Base-by-base conservation (phyloP, 306 rosid species). In the Prinsepia uniflora region DNA sequence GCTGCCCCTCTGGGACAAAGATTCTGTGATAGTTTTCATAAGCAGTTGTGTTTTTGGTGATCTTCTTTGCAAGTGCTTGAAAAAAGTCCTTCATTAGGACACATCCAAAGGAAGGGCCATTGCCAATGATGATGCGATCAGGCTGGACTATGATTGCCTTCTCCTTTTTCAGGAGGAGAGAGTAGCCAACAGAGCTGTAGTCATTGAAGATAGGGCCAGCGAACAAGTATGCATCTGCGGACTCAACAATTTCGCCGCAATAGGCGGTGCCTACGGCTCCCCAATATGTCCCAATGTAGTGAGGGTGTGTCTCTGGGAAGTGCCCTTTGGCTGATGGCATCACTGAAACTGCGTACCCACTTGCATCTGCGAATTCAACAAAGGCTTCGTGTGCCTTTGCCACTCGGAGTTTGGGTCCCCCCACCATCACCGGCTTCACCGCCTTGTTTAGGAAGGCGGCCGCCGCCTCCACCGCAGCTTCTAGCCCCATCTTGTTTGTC, bases 141-240 rank as follows among this genome's bases (percentile, higher is more conserved):
- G 84, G 88, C 67, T 84, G 76, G 50, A 81, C 82, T 55, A 84
- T 70, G 71, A 84, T 68, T 20, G 78, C 86, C 54, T 84, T 84
- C 65, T 84, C 86, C 63, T 76, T 81, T 22, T 70, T 76, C 12
- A 84, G 73, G 41, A 84, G 86, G 15, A 81, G 81, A 13, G 85
- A 84, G 60, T 84, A 84, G 10, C 82, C 88, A 6, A 81, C 85
- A 49, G 86, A 84, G 80, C 84, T 84, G 78, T 76, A 84, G 71
- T 76, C 88, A 42, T 78, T 84, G 60, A 84, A 81, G 42, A 73
- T 81, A 14, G 85, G 84, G 14, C 88, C 85, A 6, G 75, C 88
- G 18, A 81, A 81, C 49, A 81, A 4, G 70, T 84, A 84, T 55
- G 82, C 82, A 57, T 84, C 88, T 0, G 84, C 84, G 0, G 84